phyloP scores from a whole-genome alignment of 208 protist genomes.

The Acanthamoeba castellanii region DNA sequence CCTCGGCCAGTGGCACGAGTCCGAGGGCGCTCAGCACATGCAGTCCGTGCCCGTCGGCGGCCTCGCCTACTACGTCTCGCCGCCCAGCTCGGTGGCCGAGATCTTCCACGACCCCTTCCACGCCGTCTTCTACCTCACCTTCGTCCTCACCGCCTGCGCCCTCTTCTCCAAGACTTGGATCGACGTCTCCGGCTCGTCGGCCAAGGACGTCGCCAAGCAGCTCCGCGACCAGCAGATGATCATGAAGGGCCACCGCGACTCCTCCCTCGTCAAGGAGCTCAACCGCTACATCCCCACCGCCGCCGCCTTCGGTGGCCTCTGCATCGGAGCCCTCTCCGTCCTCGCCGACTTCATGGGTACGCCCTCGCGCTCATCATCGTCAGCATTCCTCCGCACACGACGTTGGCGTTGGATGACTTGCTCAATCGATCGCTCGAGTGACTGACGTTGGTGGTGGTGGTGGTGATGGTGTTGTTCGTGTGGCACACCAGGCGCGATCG shows the following conservation, averaged over 20 bases:
- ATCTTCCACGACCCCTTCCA: constrained; percentile 98
- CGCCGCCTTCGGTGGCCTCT: constrained; percentile 99
- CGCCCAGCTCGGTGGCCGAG: constrained; percentile 96
- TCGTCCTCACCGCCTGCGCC: constrained; percentile 98
- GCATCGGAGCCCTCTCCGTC: constrained; percentile 99
- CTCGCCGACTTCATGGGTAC: constrained; percentile 98
- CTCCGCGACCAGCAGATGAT: constrained; percentile 97
- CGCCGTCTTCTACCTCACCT: constrained; percentile 98
- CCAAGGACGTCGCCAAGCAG: constrained; percentile 98
- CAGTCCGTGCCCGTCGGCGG: constrained; percentile 95
- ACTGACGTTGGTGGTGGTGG: no score
- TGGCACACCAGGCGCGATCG: constrained; percentile 88
- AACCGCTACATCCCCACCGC: constrained; percentile 99
- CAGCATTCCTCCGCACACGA: neutral
- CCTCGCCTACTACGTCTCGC: constrained; percentile 99
- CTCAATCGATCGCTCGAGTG: no score
- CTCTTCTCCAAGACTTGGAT: constrained; percentile 99
- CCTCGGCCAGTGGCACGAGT: constrained; percentile 96
- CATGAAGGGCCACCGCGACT: constrained; percentile 91
- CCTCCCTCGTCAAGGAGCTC: constrained; percentile 87
- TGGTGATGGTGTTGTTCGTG: no score
- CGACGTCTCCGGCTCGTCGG: constrained; percentile 96
- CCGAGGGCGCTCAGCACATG: constrained; percentile 4
- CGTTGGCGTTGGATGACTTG: no score
- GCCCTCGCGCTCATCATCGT: no score